phyloP scores from a whole-genome alignment of 1,139 yeast species.

The Hanseniaspora uvarum region DNA sequence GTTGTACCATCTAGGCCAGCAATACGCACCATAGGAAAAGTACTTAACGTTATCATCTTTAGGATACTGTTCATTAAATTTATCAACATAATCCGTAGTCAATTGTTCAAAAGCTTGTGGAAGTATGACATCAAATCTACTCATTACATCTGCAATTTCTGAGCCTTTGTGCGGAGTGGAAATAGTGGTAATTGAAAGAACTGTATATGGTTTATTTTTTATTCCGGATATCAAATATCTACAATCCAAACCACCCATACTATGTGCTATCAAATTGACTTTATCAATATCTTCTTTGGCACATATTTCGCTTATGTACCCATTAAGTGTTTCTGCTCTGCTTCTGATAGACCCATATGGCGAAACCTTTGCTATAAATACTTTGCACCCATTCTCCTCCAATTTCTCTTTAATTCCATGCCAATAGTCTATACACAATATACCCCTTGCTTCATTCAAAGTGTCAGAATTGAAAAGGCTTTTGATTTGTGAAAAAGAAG shows the following conservation, averaged over 20 bases:
- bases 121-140: slow-evolving; percentile 24
- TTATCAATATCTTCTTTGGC: slow-evolving; percentile 32
- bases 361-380: slow-evolving; percentile 67
- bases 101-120: slow-evolving; percentile 49
- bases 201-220: slow-evolving; percentile 39
- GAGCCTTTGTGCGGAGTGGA: slow-evolving; percentile 87
- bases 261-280: slow-evolving; percentile 75
- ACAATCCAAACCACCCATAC: slow-evolving; percentile 90
- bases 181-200: slow-evolving; percentile 67
- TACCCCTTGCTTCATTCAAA: slow-evolving; percentile 26
- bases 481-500: slow-evolving; percentile 33
- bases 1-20: slow-evolving; percentile 52
- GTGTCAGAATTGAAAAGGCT: slow-evolving; percentile 24
- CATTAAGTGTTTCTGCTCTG: slow-evolving; percentile 36
- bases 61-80: slow-evolving; percentile 44
- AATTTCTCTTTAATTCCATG: slow-evolving; percentile 60
- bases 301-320: slow-evolving; percentile 23
- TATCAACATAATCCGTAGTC: slow-evolving; percentile 37
- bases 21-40: slow-evolving; percentile 74
- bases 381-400: slow-evolving; percentile 52
- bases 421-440: slow-evolving; percentile 62
- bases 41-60: slow-evolving; percentile 58
- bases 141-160: slow-evolving; percentile 60
- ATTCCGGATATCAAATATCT: slow-evolving; percentile 59
- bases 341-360: slow-evolving; percentile 58